These are phyloP conservation scores for Grigorovia humatica DNA, from an alignment of 805 yeast genomes.

Conservation along the genomic window DNA sequence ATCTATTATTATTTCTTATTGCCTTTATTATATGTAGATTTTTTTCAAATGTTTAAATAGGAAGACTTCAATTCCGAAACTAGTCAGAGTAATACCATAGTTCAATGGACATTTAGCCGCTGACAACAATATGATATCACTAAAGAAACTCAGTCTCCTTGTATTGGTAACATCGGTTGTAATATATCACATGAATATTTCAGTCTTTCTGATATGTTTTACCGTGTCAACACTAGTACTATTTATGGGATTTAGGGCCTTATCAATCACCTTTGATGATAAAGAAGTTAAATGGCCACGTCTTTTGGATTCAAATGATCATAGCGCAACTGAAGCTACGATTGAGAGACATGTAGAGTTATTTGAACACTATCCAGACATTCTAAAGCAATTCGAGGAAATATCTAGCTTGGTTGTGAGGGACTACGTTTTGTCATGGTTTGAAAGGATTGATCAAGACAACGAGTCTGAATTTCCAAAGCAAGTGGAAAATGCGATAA, in stretches of 20 bases:
- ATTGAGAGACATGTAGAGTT: background rate
- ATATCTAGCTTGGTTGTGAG: conserved; percentile 38
- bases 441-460: conserved; percentile 30
- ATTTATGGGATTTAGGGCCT: background rate
- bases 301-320: background rate
- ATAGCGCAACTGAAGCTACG: background rate
- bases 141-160: background rate
- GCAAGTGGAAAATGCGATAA: conserved; percentile 35
- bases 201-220: background rate
- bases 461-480: conserved; percentile 29
- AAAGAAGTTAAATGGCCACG: background rate
- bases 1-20: too few species aligned
- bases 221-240: background rate
- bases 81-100: background rate
- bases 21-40: background rate
- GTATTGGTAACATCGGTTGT: background rate
- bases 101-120: too few species aligned
- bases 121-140: background rate
- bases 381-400: conserved; percentile 35
- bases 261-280: background rate
- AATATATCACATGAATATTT: background rate
- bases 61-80: too few species aligned
- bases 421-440: conserved; percentile 54
- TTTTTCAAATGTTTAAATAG: too few species aligned
- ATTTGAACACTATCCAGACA: conserved; percentile 9